Evolutionary conservation across 192 early-diverging fungal genomes (phyloP).

Genomic region (Umbelopsis isabellina): DNA sequence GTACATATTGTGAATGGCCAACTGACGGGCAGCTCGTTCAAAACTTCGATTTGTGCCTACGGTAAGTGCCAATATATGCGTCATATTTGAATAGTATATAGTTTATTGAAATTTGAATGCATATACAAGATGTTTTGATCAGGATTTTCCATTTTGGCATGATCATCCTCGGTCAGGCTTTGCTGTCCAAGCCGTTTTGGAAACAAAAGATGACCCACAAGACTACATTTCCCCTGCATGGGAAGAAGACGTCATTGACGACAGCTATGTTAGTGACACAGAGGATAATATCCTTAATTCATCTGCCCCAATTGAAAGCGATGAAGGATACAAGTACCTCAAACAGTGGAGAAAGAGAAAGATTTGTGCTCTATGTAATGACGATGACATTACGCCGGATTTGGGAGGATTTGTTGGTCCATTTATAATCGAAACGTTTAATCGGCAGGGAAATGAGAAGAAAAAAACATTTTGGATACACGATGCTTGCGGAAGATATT

Average conservation of each 20-base stretch:
- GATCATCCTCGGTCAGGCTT: conserved; percentile 80
- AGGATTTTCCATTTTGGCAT: conserved; percentile 70
- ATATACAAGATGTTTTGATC: conserved; percentile 64
- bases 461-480: conserved; percentile 82
- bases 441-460: conserved; percentile 54
- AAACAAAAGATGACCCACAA: conserved; percentile 46
- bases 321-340: conserved; percentile 49
- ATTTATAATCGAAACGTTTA: conserved; percentile 56
- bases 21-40: conserved; percentile 65
- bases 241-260: conserved; percentile 60
- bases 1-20: conserved; percentile 78
- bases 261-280: conserved; percentile 17
- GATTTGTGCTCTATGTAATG: conserved; percentile 72
- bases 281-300: conserved; percentile 33
- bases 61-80: conserved; percentile 23
- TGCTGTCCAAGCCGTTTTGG: conserved; percentile 71
- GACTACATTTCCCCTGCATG: conserved; percentile 45
- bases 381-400: conserved; percentile 47
- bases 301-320: conserved; percentile 43
- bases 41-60: conserved; percentile 75
- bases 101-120: conserved; percentile 3
- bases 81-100: no score
- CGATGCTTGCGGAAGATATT: conserved; percentile 78
- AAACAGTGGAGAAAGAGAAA: conserved; percentile 56
- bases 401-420: conserved; percentile 64